Base-by-base conservation (phyloP, 179 eudicot species). In the Drosera spatulata region DNA sequence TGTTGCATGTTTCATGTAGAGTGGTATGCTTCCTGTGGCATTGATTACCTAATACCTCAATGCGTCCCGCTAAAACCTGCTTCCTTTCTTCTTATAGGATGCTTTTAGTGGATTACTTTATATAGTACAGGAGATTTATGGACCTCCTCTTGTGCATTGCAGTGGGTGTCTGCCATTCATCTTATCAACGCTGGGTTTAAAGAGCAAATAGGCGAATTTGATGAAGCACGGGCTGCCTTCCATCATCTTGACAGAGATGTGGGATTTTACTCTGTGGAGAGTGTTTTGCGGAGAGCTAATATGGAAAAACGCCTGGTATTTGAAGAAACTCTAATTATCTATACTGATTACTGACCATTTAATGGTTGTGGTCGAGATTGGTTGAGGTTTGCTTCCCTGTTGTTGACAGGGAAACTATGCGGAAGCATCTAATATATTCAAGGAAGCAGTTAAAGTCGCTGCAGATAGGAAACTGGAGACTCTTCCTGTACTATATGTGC, bases 131-230 rank as follows among this genome's bases (percentile, higher is more conserved):
- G 68, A 61, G 56, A 51, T 63, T 72, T 64, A 56, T 62, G 39
- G 52, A 50, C 56, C 42, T 64, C 54, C 59, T 60, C 55, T 53
- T 71, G 45, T 67, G 67, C 37, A 46, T 64, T 80, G 77, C 90
- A 91, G 97, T 79, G 77, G 68, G 70, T 64, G 42, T 80, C 94
- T 57, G 88, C 61, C 59, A 82, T 91, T 64, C 96, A 91, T 77
- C 69, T 91, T 61, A 85, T 87, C 76, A 75, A 55, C 72, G 85
- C 94, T 49, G 73, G 82, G 69, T 83, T 70, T 63, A 85, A 79
- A 80, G 97, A 91, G 81, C 80, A 77, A 69, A 77, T 74, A 45
- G 90, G 91, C 59, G 96, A 87, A 56, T 50, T 63, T 61, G 58
- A 58, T 56, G 91, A 80, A 64, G 83, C 93, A 54, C 81, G 65